Percentiles rank a stretch among this genome's conserved stretches.
Evolutionary conservation across 805 yeast species (phyloP).

Genomic region (Wickerhamomyces kurtzmanii): DNA sequence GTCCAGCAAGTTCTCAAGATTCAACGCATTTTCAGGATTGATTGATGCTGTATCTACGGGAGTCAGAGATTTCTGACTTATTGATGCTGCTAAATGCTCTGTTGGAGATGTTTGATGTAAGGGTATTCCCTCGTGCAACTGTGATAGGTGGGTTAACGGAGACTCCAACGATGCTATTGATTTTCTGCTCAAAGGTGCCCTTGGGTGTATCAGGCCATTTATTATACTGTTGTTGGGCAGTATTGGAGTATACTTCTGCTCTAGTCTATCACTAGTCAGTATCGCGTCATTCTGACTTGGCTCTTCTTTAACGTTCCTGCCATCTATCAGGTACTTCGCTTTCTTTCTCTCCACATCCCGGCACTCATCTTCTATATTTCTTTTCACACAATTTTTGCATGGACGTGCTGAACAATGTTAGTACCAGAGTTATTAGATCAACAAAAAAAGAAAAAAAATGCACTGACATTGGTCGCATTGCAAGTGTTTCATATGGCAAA

Average conservation of each 20-base stretch:
- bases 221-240: neutral
- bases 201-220: neutral
- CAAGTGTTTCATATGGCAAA: slow-evolving; percentile 65
- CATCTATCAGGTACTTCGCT: slow-evolving; percentile 20
- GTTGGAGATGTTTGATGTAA: slow-evolving; percentile 1
- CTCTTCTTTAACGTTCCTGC: neutral
- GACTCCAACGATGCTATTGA: slow-evolving; percentile 3
- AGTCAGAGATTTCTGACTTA: neutral
- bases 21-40: neutral
- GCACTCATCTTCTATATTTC: slow-evolving; percentile 48
- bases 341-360: slow-evolving; percentile 47
- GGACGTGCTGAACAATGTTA: slow-evolving; percentile 35
- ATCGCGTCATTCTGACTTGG: neutral
- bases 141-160: slow-evolving; percentile 1
- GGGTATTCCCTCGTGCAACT: no score
- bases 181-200: neutral
- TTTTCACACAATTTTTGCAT: slow-evolving; percentile 58
- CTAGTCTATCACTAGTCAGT: neutral
- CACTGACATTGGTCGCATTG: slow-evolving; percentile 46
- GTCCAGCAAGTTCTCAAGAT: neutral
- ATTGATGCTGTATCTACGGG: slow-evolving; percentile 1
- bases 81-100: slow-evolving; percentile 1
- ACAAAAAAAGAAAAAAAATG: neutral
- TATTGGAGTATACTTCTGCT: neutral
- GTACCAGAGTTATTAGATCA: no score